Percentiles rank a stretch among this genome's conserved stretches.
phyloP scores from a whole-genome alignment of 2,329 filamentous ascomycete genomes.

The Gnomoniopsis smithogilvyi region DNA sequence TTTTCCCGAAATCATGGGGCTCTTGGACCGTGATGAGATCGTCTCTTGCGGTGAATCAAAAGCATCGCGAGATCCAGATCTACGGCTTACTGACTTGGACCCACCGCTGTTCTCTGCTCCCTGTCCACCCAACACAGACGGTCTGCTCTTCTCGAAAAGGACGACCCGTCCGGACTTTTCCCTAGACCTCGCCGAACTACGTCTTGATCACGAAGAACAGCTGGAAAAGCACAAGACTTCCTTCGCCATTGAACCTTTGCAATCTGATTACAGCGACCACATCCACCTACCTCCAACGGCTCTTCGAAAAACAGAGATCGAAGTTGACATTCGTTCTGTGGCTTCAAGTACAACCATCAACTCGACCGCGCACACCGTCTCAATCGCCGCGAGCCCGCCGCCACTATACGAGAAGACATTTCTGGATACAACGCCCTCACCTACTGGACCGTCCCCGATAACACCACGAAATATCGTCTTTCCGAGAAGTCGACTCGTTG shows the following conservation, averaged over 20 bases:
- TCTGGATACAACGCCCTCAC: neutral
- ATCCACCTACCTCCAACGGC: neutral
- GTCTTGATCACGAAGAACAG: slow-evolving; percentile 4
- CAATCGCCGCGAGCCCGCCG: neutral
- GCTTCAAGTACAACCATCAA: neutral
- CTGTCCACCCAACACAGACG: neutral
- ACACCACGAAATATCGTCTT: neutral
- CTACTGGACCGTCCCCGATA: neutral
- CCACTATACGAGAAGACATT: neutral
- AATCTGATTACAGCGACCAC: neutral
- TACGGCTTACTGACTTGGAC: slow-evolving; percentile 8
- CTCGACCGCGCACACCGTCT: neutral
- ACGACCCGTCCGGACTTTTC: slow-evolving; percentile 6
- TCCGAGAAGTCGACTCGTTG: neutral
- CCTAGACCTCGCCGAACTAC: slow-evolving; percentile 5
- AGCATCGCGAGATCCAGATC: slow-evolving; percentile 11
- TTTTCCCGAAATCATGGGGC: slow-evolving; percentile 6
- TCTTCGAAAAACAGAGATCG: neutral
- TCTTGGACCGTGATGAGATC: slow-evolving; percentile 4
- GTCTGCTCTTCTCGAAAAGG: slow-evolving; percentile 2
- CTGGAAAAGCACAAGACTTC: neutral
- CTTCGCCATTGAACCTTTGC: neutral
- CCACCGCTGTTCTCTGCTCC: slow-evolving; percentile 9
- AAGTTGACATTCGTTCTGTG: neutral
- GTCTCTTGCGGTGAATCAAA: slow-evolving; percentile 5